A percentile compares a stretch with the other conserved stretches of the same genome.
Evolutionary conservation across 2,329 filamentous ascomycete species (phyloP).

Genomic region (Botrytis cinerea): DNA sequence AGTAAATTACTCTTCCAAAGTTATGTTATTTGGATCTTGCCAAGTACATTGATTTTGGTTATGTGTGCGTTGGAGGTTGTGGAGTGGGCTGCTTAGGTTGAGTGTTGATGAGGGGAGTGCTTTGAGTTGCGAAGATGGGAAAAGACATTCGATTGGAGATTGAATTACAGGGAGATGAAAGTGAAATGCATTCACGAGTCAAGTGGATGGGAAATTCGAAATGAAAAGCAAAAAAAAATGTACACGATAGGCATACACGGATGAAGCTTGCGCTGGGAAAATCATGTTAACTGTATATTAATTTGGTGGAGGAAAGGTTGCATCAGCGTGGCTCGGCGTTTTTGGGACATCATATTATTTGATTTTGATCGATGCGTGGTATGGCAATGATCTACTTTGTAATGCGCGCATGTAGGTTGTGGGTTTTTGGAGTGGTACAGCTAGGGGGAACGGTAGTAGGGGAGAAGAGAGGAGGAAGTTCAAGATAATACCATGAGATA

Average conservation of each 20-base stretch:
- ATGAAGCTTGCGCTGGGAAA: background rate
- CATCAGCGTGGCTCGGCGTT: constrained; percentile 18
- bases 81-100: constrained; percentile 68
- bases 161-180: background rate
- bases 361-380: background rate
- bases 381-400: background rate
- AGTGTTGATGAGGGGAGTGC: background rate
- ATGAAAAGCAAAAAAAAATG: background rate
- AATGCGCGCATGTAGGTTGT: background rate
- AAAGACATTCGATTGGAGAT: background rate
- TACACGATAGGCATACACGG: constrained; percentile 8
- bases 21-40: constrained; percentile 95
- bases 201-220: background rate
- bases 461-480: background rate
- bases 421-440: background rate
- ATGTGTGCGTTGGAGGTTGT: constrained; percentile 91
- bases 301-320: background rate
- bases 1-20: constrained; percentile 91
- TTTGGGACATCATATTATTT: background rate
- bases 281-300: background rate
- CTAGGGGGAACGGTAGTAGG: too few relatives aligned
- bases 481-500: background rate
- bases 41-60: constrained; percentile 86
- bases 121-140: background rate
- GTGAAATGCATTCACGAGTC: background rate